phyloP scores from a whole-genome alignment of 129 eudicot genomes.

The Heracleum sosnowskyi region DNA sequence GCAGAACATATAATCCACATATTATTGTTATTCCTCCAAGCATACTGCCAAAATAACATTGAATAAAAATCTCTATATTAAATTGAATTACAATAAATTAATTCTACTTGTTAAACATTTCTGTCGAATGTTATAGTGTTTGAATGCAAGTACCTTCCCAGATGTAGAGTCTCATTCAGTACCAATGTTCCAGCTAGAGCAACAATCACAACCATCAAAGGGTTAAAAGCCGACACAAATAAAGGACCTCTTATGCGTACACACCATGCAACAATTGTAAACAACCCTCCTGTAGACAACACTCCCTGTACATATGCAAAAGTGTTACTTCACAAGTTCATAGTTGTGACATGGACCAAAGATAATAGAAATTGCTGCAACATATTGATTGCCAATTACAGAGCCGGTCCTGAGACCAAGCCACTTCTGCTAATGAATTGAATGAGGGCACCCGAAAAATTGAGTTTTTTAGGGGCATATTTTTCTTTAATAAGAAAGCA shows the following conservation, averaged over 20 bases:
- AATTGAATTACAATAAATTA: no score
- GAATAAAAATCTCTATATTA: neutral
- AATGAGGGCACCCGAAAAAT: no score
- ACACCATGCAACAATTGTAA: constrained; percentile 23
- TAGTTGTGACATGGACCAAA: no score
- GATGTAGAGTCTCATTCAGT: constrained; percentile 35
- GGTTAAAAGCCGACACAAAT: constrained; percentile 45
- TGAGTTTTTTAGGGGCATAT: no score
- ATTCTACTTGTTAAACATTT: neutral
- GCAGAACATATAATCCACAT: constrained; percentile 48
- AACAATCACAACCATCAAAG: no score
- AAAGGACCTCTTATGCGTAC: constrained; percentile 49
- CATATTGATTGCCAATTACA: no score
- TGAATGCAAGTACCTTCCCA: constrained; percentile 50
- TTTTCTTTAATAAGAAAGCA: no score
- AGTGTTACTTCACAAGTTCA: neutral
- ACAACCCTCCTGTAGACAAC: constrained; percentile 22
- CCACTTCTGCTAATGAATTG: no score
- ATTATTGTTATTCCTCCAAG: constrained; percentile 40
- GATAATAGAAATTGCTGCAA: no score
- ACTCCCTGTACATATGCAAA: constrained; percentile 25
- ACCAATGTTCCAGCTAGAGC: constrained; percentile 40
- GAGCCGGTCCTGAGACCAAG: no score
- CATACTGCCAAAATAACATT: neutral
- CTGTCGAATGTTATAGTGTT: neutral